Evolutionary conservation across 2,329 filamentous ascomycete species (phyloP).

Genomic region (Fusarium begoniae): DNA sequence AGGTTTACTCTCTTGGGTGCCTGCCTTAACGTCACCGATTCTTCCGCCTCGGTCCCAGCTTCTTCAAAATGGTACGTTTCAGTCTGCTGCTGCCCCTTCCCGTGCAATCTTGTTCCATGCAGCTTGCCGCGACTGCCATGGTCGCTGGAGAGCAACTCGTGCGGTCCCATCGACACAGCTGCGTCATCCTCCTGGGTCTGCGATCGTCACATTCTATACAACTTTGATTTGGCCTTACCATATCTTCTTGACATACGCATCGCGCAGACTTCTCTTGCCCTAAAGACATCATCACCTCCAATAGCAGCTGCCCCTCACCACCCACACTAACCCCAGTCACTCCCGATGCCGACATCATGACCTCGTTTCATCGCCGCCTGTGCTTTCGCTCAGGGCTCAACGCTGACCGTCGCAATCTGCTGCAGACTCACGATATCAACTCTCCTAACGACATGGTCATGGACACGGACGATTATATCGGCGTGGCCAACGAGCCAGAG

Average conservation of each 20-base stretch:
- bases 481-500: slow-evolving; percentile 59
- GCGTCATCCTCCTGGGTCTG: slow-evolving; percentile 28
- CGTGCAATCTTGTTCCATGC: slow-evolving; percentile 18
- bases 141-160: slow-evolving; percentile 13
- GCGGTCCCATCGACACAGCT: slow-evolving; percentile 20
- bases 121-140: slow-evolving; percentile 25
- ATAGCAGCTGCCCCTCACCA: slow-evolving; percentile 28
- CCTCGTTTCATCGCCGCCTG: slow-evolving; percentile 24
- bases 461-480: slow-evolving; percentile 64
- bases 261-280: slow-evolving; percentile 22
- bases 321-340: slow-evolving; percentile 26
- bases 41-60: slow-evolving; percentile 21
- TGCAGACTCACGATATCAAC: slow-evolving; percentile 62
- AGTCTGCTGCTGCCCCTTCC: slow-evolving; percentile 3
- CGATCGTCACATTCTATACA: slow-evolving; percentile 2
- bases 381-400: slow-evolving; percentile 23
- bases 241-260: not conserved
- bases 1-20: slow-evolving; percentile 11
- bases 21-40: slow-evolving; percentile 2
- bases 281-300: slow-evolving; percentile 21
- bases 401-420: slow-evolving; percentile 40
- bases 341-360: slow-evolving; percentile 39
- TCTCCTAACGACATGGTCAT: slow-evolving; percentile 67
- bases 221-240: not conserved
- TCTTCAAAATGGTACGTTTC: slow-evolving; percentile 39